Base-by-base conservation (phyloP, 2,329 filamentous ascomycete species). In the Apiospora malaysiana region DNA sequence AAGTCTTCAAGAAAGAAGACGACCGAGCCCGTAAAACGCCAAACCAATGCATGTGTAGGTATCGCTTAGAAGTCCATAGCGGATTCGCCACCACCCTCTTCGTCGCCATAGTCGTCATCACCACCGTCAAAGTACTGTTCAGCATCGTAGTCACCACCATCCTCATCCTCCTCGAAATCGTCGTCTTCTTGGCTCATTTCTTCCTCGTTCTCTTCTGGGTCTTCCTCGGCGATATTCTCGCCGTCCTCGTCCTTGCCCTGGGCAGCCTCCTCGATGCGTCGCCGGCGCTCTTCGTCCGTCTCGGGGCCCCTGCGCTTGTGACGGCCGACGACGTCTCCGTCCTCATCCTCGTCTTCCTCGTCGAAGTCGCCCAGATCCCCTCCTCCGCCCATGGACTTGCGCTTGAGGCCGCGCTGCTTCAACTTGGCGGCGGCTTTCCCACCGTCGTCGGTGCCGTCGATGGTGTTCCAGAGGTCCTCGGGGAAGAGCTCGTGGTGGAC, bases 91-190 rank as follows among this genome's bases (percentile, higher is more conserved):
- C 79, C 86, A 37, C 79, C 87, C 45, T 87, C 88, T 32, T 87
- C 87, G 9, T 85, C 85, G 12, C 85, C 85, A 4, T 83, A 86
- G 32, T 89, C 87, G n/a, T 82, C 81, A 72, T 88, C 86, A 16
- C 87, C 87, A 32, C 85, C 87, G 72, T 90, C 88, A 76, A 90
- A 90, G 80, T 90, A 90, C 12, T 84, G 83, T 75, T 90, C 88
- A 2, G 88, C 88, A 63, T 90, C 86, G 76, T 90, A 90, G 72
- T 90, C 88, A 9, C 88, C 88, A 1, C 86, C 88, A 67, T 88
- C 87, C 71, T 89, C 87, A 70, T 90, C 88, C 66, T 90, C 82
- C 45, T 78, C 80, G 10, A 81, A 85, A 68, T 88, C 86, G 27
- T 88, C 86, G 40, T 87, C 86, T 37, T 82, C 81, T 56, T 83